A percentile compares a stretch with the other conserved stretches of the same genome.
These are phyloP conservation scores for Ophiostoma ulmi DNA, from an alignment of 2,329 filamentous ascomycete genomes.

Conservation along the genomic window DNA sequence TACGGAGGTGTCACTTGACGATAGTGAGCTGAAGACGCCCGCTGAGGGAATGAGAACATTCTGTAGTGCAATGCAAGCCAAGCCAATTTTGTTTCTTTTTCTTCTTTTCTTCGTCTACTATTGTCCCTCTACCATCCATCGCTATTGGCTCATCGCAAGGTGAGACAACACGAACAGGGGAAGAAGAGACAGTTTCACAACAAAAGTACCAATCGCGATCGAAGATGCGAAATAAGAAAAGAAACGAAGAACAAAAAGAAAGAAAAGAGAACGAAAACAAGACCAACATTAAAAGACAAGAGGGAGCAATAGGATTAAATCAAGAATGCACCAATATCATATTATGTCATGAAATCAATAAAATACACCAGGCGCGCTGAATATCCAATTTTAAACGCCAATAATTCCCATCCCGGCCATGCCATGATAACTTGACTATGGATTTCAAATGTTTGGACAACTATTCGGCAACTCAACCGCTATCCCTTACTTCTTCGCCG, in stretches of 20 bases:
- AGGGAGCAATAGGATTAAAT: not conserved
- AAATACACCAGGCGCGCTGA: not conserved
- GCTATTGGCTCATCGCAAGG: not conserved
- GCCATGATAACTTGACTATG: constrained; percentile 17
- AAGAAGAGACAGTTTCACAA: not conserved
- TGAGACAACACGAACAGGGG: not conserved
- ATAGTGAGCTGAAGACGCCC: not conserved
- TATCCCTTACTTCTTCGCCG: constrained; percentile 29
- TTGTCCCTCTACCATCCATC: not conserved
- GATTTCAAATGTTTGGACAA: not conserved
- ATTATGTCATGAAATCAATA: not conserved
- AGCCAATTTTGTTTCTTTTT: not conserved
- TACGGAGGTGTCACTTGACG: not conserved
- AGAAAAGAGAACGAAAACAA: not conserved
- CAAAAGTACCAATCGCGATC: not conserved
- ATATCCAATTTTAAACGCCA: constrained; percentile 13
- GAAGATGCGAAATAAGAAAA: not conserved
- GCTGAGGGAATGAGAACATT: not conserved
- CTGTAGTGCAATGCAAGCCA: not conserved
- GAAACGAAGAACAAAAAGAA: not conserved
- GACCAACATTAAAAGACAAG: not conserved
- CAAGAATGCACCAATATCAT: not conserved
- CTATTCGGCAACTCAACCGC: not conserved
- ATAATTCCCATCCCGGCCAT: constrained; percentile 24
- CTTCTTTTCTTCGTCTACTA: not conserved